These are phyloP conservation scores for Meripilus lineatus DNA, from an alignment of 1,284 basidiomycete genomes.

Conservation along the genomic window DNA sequence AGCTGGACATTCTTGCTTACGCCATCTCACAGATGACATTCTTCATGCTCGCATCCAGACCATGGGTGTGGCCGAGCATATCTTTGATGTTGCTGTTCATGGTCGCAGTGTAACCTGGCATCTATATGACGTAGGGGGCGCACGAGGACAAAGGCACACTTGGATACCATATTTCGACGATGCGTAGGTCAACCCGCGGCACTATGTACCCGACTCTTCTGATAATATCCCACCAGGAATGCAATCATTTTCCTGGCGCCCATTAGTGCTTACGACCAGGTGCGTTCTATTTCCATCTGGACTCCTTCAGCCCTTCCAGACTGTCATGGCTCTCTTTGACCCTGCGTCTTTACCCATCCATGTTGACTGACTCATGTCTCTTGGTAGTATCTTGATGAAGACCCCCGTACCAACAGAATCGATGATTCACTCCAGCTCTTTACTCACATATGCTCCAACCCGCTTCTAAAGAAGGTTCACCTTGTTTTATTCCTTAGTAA, in stretches of 20 bases:
- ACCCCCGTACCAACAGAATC: constrained; percentile 74
- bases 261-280: constrained; percentile 84
- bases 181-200: constrained; percentile 40
- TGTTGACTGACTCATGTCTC: background rate
- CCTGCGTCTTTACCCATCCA: background rate
- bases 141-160: constrained; percentile 75
- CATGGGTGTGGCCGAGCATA: constrained; percentile 78
- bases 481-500: constrained; percentile 77
- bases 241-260: constrained; percentile 85
- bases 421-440: constrained; percentile 82
- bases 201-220: background rate
- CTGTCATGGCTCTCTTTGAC: background rate
- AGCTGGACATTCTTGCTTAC: background rate
- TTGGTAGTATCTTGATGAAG: constrained; percentile 73
- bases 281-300: constrained; percentile 23
- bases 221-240: constrained; percentile 31
- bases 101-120: constrained; percentile 75
- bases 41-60: constrained; percentile 80
- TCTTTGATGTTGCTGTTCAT: constrained; percentile 68
- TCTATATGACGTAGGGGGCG: constrained; percentile 77
- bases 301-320: background rate
- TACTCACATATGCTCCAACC: constrained; percentile 78
- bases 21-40: constrained; percentile 58
- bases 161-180: constrained; percentile 84
- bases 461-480: constrained; percentile 71